phyloP scores from a whole-genome alignment of 805 yeast species.

The Nakazawaea anatomiae region DNA sequence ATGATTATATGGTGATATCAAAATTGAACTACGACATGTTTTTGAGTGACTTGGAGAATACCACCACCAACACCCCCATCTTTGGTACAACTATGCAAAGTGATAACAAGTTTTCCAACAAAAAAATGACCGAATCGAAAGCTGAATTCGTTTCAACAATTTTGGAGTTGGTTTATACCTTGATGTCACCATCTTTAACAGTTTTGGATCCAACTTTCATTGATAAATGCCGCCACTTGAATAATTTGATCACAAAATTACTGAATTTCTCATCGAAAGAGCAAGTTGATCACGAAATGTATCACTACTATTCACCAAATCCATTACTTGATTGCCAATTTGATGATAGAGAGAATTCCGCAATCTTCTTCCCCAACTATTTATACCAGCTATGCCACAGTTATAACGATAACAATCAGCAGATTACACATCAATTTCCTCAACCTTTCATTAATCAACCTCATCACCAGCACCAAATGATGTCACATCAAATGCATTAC shows the following conservation, averaged over 20 bases:
- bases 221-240: neutral
- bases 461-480: too few species aligned
- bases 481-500: too few species aligned
- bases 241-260: neutral
- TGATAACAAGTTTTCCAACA: neutral
- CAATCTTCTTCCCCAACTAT: slow-evolving; percentile 1
- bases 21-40: slow-evolving; percentile 1
- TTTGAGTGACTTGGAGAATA: neutral
- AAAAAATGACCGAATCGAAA: neutral
- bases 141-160: slow-evolving; percentile 1
- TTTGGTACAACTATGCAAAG: too few species aligned
- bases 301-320: too few species aligned
- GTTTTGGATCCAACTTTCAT: slow-evolving; percentile 1
- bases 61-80: too few species aligned
- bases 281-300: too few species aligned
- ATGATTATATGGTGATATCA: neutral
- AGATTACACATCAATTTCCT: neutral
- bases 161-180: neutral
- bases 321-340: too few species aligned
- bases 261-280: neutral
- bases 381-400: neutral
- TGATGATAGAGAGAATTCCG: neutral
- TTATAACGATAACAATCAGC: neutral
- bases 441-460: too few species aligned
- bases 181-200: neutral